These are phyloP conservation scores for Scopulariopsis brevicaulis DNA, from an alignment of 2,329 filamentous ascomycete species.

Conservation along the genomic window DNA sequence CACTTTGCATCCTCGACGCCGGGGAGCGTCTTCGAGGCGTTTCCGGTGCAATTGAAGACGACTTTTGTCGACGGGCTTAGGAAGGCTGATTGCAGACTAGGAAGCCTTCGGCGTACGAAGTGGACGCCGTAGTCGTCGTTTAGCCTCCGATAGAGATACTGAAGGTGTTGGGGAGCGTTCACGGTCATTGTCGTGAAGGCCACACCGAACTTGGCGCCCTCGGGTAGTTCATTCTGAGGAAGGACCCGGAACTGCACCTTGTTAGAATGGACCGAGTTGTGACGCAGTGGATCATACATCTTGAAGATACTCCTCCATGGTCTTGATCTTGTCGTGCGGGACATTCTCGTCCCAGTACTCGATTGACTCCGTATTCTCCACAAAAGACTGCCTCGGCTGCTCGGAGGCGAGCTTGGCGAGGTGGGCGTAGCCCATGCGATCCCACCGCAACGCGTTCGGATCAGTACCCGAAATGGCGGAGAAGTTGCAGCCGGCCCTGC, in stretches of 20 bases:
- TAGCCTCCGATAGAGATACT: constrained; percentile 16
- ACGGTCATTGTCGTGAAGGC: constrained; percentile 23
- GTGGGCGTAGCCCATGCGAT: constrained; percentile 24
- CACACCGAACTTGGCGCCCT: constrained; percentile 20
- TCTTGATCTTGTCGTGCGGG: constrained; percentile 24
- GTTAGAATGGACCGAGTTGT: not conserved
- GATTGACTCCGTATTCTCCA: constrained; percentile 22
- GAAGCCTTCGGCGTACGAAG: constrained; percentile 17
- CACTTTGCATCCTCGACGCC: constrained; percentile 25
- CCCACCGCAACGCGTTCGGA: constrained; percentile 27
- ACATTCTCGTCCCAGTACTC: constrained; percentile 28
- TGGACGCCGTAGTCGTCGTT: constrained; percentile 17
- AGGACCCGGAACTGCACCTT: constrained; percentile 17
- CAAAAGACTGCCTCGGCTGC: constrained; percentile 17
- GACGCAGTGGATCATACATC: constrained; percentile 15
- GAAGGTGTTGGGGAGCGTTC: constrained; percentile 24
- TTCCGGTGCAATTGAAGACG: constrained; percentile 23
- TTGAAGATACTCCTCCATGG: constrained; percentile 26
- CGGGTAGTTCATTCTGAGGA: constrained; percentile 15
- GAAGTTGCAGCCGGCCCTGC: constrained; percentile 30
- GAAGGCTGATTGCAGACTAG: constrained; percentile 15
- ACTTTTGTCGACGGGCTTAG: constrained; percentile 14
- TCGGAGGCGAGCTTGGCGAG: constrained; percentile 20
- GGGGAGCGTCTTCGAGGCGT: constrained; percentile 18
- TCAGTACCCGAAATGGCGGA: constrained; percentile 29